Conservation (phyloP, 2,329 filamentous ascomycete species). For the Fusarium acutatum region DNA sequence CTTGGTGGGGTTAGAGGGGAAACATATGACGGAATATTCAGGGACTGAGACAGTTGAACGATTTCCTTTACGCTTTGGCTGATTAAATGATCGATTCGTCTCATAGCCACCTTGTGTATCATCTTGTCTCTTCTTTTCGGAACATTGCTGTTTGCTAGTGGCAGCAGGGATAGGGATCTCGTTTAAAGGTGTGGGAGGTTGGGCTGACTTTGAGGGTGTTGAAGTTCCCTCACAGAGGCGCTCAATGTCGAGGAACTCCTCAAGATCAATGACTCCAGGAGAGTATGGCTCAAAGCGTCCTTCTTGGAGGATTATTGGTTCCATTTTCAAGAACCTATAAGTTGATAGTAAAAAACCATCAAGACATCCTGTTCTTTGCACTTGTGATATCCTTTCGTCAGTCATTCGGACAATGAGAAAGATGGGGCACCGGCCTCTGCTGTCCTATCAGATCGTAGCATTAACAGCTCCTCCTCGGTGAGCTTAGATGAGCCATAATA, state of each 20-base stretch:
- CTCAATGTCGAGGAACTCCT: constrained; percentile 36
- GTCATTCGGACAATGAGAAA: constrained; percentile 9
- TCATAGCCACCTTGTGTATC: not conserved
- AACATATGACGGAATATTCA: constrained; percentile 41
- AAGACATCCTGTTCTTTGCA: constrained; percentile 3
- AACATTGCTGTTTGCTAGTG: constrained; percentile 1
- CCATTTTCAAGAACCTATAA: not conserved
- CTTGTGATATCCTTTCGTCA: constrained; percentile 6
- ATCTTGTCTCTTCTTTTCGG: not conserved
- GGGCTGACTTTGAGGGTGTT: constrained; percentile 11
- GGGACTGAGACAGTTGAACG: constrained; percentile 13
- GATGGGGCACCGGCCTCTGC: not conserved
- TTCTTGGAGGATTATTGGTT: not conserved
- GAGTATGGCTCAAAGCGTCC: not conserved
- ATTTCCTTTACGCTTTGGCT: not conserved
- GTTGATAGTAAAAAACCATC: not conserved
- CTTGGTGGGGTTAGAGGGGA: constrained; percentile 40
- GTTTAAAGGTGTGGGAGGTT: constrained; percentile 13
- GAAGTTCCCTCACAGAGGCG: constrained; percentile 32
- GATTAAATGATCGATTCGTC: not conserved
- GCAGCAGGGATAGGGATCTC: constrained; percentile 14
- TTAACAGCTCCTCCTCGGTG: not conserved
- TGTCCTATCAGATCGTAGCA: not conserved
- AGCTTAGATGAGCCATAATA: constrained; percentile 16
- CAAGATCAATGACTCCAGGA: constrained; percentile 29